Percentiles rank a stretch among this genome's conserved stretches.
These are phyloP conservation scores for Endoconidiophora laricicola DNA, from an alignment of 2,329 filamentous ascomycete species.

Conservation along the genomic window DNA sequence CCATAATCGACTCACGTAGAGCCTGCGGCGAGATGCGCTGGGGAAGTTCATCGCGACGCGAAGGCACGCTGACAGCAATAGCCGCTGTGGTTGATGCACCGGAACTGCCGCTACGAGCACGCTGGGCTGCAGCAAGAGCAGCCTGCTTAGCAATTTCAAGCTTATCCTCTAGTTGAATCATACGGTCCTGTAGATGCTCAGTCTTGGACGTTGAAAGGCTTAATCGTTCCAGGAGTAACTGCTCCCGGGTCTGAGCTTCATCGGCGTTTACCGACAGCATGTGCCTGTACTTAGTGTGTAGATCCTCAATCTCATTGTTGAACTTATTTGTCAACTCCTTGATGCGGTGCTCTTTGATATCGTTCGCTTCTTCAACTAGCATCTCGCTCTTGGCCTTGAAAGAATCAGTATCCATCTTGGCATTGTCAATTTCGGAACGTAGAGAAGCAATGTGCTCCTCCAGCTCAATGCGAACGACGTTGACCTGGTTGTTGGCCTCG, in stretches of 20 bases:
- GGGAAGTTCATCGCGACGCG: slow-evolving; percentile 32
- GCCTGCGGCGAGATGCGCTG: slow-evolving; percentile 91
- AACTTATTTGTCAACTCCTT: slow-evolving; percentile 39
- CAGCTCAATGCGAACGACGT: slow-evolving; percentile 63
- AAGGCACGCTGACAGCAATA: slow-evolving; percentile 21
- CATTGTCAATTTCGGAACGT: slow-evolving; percentile 59
- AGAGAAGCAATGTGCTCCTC: slow-evolving; percentile 62
- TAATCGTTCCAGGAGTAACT: slow-evolving; percentile 65
- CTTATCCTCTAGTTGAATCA: slow-evolving; percentile 74
- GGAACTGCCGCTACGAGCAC: slow-evolving; percentile 42
- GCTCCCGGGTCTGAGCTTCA: slow-evolving; percentile 65
- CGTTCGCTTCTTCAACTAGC: slow-evolving; percentile 64
- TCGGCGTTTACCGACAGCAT: slow-evolving; percentile 58
- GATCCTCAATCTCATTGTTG: slow-evolving; percentile 54
- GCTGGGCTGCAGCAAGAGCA: slow-evolving; percentile 65
- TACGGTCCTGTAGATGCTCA: slow-evolving; percentile 70
- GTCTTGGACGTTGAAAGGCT: slow-evolving; percentile 70
- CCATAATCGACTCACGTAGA: slow-evolving; percentile 86
- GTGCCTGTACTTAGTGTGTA: slow-evolving; percentile 58
- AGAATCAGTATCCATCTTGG: slow-evolving; percentile 65
- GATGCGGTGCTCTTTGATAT: slow-evolving; percentile 40
- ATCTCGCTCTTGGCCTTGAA: slow-evolving; percentile 68
- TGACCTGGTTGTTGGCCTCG: slow-evolving; percentile 68
- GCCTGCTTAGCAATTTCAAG: slow-evolving; percentile 80
- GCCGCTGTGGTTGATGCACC: slow-evolving; percentile 15